Evolutionary conservation across 1,139 yeast genomes (phyloP).

Genomic region (Suhomyces anneliseae): DNA sequence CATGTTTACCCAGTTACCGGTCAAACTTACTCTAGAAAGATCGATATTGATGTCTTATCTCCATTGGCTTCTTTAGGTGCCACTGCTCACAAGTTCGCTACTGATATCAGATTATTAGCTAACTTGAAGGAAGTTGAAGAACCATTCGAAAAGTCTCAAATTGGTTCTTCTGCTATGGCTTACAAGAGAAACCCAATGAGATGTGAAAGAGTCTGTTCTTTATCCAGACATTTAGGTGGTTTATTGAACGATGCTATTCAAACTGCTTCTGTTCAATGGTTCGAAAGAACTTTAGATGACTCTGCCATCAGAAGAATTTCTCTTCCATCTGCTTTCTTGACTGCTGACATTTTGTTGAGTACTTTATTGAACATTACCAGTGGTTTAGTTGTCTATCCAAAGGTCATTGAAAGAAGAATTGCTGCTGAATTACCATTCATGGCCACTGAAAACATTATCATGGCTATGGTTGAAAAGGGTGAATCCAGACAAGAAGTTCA

Average conservation of each 20-base stretch:
- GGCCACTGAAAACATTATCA: conserved; percentile 98
- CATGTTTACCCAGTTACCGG: conserved; percentile 97
- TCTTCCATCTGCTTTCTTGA: conserved; percentile 92
- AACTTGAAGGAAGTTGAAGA: conserved; percentile 97
- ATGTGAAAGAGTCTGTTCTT: conserved; percentile 96
- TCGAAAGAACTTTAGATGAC: conserved; percentile 98
- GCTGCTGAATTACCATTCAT: conserved; percentile 94
- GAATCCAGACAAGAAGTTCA: conserved; percentile 98
- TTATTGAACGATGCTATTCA: conserved; percentile 90
- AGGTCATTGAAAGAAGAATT: conserved; percentile 96
- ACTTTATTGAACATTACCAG: conserved; percentile 90
- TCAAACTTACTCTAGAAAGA: conserved; percentile 96
- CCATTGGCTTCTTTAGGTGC: conserved; percentile 97
- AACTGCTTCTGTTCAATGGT: conserved; percentile 98
- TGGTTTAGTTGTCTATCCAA: conserved; percentile 96
- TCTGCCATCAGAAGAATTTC: conserved; percentile 98
- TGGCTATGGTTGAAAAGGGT: conserved; percentile 99
- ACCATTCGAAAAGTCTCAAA: conserved; percentile 96
- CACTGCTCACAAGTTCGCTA: conserved; percentile 95
- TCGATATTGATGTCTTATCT: conserved; percentile 89
- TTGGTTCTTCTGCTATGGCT: conserved; percentile 99
- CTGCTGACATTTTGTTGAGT: conserved; percentile 89
- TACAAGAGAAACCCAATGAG: conserved; percentile 99
- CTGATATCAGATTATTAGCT: conserved; percentile 93
- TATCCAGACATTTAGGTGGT: conserved; percentile 92